These are phyloP conservation scores for Colletotrichum acutatum DNA, from an alignment of 2,329 filamentous ascomycete genomes.

Conservation along the genomic window DNA sequence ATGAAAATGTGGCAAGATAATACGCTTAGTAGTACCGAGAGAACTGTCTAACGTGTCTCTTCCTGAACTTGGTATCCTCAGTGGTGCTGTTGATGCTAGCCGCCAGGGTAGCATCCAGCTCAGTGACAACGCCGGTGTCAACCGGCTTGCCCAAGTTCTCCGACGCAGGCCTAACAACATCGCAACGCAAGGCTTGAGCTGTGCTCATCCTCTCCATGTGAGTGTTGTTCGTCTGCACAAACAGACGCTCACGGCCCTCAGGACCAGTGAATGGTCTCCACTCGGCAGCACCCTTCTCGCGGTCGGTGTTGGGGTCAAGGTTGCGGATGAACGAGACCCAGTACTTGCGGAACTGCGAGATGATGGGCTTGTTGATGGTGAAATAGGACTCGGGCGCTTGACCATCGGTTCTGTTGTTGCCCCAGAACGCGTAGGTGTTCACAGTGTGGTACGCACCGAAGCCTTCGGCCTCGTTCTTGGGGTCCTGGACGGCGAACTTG, in stretches of 20 bases:
- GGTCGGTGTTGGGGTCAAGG: conserved; percentile 71
- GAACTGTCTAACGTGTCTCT: conserved; percentile 7
- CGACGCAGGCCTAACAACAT: conserved; percentile 21
- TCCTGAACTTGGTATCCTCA: conserved; percentile 25
- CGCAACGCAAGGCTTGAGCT: conserved; percentile 32
- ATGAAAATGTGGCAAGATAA: neutral
- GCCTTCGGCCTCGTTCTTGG: conserved; percentile 60
- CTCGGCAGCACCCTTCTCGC: conserved; percentile 55
- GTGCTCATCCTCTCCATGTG: conserved; percentile 52
- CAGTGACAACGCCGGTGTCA: conserved; percentile 23
- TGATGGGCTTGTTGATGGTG: conserved; percentile 64
- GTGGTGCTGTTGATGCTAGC: conserved; percentile 28
- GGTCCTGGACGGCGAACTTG: conserved; percentile 74
- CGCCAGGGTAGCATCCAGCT: conserved; percentile 28
- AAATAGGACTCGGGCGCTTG: conserved; percentile 66
- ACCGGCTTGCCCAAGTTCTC: conserved; percentile 34
- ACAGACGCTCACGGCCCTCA: conserved; percentile 47
- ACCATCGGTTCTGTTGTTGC: conserved; percentile 64
- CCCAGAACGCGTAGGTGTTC: conserved; percentile 76
- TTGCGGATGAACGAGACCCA: conserved; percentile 79
- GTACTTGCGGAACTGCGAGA: conserved; percentile 74
- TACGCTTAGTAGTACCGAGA: neutral
- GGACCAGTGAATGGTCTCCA: conserved; percentile 60
- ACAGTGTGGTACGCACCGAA: conserved; percentile 74
- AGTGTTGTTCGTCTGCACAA: conserved; percentile 54